A percentile compares a stretch with the other conserved stretches of the same genome.
phyloP scores from a whole-genome alignment of 148 eudicot genomes.

The Chenopodium album region DNA sequence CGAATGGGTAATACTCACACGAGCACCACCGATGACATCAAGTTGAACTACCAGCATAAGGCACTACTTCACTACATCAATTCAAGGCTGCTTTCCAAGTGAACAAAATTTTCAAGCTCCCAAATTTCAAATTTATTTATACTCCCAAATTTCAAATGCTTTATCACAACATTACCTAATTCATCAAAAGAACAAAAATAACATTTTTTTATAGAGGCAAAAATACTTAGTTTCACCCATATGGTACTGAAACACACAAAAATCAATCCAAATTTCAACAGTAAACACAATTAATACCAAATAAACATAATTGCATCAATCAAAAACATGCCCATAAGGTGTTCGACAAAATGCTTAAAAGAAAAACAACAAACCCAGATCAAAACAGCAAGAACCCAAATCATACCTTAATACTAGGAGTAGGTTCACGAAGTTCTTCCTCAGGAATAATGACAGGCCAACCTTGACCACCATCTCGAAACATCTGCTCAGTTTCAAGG shows the following conservation, averaged over 20 bases:
- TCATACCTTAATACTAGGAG: constrained; percentile 70
- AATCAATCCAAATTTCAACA: background rate
- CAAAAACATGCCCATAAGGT: constrained; percentile 9
- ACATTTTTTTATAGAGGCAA: background rate
- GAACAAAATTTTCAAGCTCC: background rate
- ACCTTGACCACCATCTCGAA: constrained; percentile 81
- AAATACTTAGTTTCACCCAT: background rate
- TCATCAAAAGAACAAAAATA: background rate
- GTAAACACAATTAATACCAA: background rate
- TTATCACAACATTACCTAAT: background rate
- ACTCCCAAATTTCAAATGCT: background rate
- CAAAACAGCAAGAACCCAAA: background rate
- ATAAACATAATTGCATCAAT: background rate
- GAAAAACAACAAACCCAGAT: background rate
- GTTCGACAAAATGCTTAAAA: constrained; percentile 36
- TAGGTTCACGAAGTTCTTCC: constrained; percentile 48
- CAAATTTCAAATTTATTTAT: background rate
- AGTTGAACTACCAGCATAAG: background rate
- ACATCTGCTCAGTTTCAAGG: constrained; percentile 94
- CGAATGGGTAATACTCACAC: background rate
- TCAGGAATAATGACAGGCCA: constrained; percentile 88
- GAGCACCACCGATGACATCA: background rate
- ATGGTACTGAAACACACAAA: background rate
- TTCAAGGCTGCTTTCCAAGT: background rate
- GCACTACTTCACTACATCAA: background rate